A percentile compares a stretch with the other conserved stretches of the same genome.
phyloP scores from a whole-genome alignment of 805 yeast species.

The Kodamaea jinghongensis region DNA sequence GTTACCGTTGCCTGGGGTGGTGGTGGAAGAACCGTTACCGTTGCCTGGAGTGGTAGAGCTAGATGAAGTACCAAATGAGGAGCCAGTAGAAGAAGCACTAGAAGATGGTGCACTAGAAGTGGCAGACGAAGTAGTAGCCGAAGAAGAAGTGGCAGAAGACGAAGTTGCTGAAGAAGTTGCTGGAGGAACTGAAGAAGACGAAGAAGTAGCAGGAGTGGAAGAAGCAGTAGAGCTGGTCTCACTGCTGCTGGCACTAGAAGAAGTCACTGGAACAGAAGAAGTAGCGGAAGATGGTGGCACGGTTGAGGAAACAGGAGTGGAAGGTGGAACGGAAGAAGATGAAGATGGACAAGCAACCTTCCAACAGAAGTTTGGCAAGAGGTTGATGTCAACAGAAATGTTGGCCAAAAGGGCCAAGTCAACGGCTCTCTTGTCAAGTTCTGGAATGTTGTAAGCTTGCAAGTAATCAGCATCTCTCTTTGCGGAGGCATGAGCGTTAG shows the following conservation, averaged over 20 bases:
- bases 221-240: conserved; percentile 13
- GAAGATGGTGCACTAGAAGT: conserved; percentile 7
- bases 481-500: neutral
- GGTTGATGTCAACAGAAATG: conserved; percentile 10
- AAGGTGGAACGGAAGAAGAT: conserved; percentile 5
- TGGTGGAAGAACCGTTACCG: neutral
- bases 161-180: conserved; percentile 2
- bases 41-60: conserved; percentile 2
- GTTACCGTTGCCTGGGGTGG: neutral
- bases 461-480: neutral
- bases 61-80: conserved; percentile 6
- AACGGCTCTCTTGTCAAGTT: neutral
- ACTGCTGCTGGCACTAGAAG: conserved; percentile 15
- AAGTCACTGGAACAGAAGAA: neutral
- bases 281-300: conserved; percentile 3
- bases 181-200: conserved; percentile 3
- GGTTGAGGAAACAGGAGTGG: conserved; percentile 4
- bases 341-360: conserved; percentile 10
- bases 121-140: conserved; percentile 5
- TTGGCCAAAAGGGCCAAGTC: conserved; percentile 9
- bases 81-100: conserved; percentile 2
- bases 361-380: conserved; percentile 20
- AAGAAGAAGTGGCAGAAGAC: conserved; percentile 4
- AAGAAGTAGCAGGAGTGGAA: conserved; percentile 1
- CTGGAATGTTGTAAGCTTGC: conserved; percentile 1